Evolutionary conservation across 1,139 yeast genomes (phyloP).

Genomic region (Suhomyces terraborum): DNA sequence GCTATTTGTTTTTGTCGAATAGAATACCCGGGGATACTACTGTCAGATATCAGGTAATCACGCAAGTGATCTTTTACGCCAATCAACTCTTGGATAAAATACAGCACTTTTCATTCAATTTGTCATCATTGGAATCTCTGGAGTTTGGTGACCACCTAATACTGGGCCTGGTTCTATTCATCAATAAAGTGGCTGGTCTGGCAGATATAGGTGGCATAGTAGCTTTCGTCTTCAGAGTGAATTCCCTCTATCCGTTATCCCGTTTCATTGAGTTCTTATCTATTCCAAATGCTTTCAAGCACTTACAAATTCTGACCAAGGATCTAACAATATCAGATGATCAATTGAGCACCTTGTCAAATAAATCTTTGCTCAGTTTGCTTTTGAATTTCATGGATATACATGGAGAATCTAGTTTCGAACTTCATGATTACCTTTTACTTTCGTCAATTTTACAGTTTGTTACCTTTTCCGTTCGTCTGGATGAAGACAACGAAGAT

Average conservation of each 20-base stretch:
- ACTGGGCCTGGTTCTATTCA: slow-evolving; percentile 4
- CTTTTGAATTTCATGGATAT: slow-evolving; percentile 24
- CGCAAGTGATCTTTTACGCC: slow-evolving; percentile 1
- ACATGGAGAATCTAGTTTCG: slow-evolving; percentile 22
- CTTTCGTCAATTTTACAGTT: slow-evolving; percentile 28
- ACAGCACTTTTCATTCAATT: not conserved
- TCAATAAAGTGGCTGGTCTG: not conserved
- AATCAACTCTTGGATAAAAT: slow-evolving; percentile 4
- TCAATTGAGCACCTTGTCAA: not conserved
- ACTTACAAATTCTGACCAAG: not conserved
- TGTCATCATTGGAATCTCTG: not conserved
- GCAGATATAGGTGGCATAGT: slow-evolving; percentile 5
- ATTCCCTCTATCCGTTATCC: slow-evolving; percentile 20
- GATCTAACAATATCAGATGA: not conserved
- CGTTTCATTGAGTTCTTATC: slow-evolving; percentile 24
- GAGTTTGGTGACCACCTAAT: not conserved
- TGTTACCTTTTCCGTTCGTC: slow-evolving; percentile 23
- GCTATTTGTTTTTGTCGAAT: not conserved
- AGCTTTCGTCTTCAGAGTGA: slow-evolving; percentile 23
- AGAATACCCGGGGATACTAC: not conserved
- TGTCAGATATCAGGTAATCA: not conserved
- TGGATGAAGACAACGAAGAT: slow-evolving; percentile 18
- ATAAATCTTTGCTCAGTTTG: slow-evolving; percentile 13
- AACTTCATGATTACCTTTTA: slow-evolving; percentile 23
- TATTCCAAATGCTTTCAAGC: slow-evolving; percentile 14